A percentile compares a stretch with the other conserved stretches of the same genome.
phyloP scores from a whole-genome alignment of 2,329 filamentous ascomycete species.

The Periconia digitata region DNA sequence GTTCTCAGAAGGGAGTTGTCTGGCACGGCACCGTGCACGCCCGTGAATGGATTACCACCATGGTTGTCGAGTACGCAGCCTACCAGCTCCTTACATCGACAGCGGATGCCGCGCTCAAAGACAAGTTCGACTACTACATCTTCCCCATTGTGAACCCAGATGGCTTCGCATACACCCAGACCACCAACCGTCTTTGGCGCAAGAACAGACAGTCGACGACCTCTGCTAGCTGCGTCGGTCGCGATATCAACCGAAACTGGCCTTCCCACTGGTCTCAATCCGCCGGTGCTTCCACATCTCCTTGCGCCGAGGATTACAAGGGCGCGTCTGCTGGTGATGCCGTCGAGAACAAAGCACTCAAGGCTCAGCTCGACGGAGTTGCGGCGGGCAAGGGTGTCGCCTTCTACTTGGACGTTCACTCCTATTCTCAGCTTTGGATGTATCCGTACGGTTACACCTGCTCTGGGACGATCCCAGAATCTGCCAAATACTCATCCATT shows the following conservation, averaged over 20 bases:
- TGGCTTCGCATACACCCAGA: conserved; percentile 42
- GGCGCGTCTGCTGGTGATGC: conserved; percentile 37
- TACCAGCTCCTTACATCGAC: conserved; percentile 39
- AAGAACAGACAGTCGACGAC: conserved; percentile 41
- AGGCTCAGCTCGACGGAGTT: conserved; percentile 50
- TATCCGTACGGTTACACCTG: conserved; percentile 64
- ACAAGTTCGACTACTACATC: conserved; percentile 68
- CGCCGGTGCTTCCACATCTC: conserved; percentile 36
- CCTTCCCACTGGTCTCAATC: conserved; percentile 36
- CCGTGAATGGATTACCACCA: conserved; percentile 42
- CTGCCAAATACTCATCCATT: conserved; percentile 53
- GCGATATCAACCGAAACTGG: conserved; percentile 47
- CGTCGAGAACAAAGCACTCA: conserved; percentile 46
- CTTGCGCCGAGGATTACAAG: conserved; percentile 42
- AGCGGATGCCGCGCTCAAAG: conserved; percentile 47
- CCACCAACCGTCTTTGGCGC: conserved; percentile 42
- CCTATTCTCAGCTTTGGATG: conserved; percentile 55
- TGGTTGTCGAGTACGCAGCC: conserved; percentile 40
- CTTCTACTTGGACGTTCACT: conserved; percentile 67
- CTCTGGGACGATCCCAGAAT: conserved; percentile 49
- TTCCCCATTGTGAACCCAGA: conserved; percentile 44
- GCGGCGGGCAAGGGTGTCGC: conserved; percentile 54
- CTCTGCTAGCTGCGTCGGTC: conserved; percentile 35
- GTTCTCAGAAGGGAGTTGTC: conserved; percentile 38
- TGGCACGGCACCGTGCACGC: conserved; percentile 44